These are phyloP conservation scores for Podosphaera fusca DNA, from an alignment of 2,329 filamentous ascomycete genomes.

Conservation along the genomic window DNA sequence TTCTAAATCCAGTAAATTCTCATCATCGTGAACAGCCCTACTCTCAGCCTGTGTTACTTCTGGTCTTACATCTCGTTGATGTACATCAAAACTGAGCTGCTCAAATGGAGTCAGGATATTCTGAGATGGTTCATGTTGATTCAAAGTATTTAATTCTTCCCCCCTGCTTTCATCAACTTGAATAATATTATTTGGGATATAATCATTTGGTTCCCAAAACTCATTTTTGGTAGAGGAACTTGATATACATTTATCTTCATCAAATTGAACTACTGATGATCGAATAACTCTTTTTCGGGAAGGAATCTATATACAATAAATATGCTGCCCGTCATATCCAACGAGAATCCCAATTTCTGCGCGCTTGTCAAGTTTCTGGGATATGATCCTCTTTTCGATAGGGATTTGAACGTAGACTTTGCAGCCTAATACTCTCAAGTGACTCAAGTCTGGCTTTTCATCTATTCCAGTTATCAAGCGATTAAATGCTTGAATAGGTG, in stretches of 20 bases:
- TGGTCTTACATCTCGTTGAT: background rate
- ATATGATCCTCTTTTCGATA: background rate
- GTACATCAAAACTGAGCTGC: slow-evolving; percentile 1
- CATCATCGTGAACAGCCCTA: background rate
- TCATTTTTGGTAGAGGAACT: no score
- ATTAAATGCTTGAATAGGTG: background rate
- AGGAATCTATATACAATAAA: background rate
- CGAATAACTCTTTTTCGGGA: background rate
- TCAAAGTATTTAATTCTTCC: background rate
- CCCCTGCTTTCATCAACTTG: slow-evolving; percentile 1
- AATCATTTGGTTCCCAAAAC: no score
- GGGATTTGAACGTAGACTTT: background rate
- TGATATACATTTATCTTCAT: background rate
- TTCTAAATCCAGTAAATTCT: background rate
- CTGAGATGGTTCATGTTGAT: background rate
- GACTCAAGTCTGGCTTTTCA: background rate
- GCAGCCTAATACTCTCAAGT: background rate
- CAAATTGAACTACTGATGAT: background rate
- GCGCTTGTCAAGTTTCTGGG: background rate
- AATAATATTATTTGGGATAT: background rate
- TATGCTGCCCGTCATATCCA: background rate
- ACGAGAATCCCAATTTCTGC: background rate
- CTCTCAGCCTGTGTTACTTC: background rate
- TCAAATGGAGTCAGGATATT: background rate
- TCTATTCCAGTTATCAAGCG: background rate